These are phyloP conservation scores for Neurospora sp. DNA, from an alignment of 495 filamentous ascomycete genomes.

Conservation along the genomic window DNA sequence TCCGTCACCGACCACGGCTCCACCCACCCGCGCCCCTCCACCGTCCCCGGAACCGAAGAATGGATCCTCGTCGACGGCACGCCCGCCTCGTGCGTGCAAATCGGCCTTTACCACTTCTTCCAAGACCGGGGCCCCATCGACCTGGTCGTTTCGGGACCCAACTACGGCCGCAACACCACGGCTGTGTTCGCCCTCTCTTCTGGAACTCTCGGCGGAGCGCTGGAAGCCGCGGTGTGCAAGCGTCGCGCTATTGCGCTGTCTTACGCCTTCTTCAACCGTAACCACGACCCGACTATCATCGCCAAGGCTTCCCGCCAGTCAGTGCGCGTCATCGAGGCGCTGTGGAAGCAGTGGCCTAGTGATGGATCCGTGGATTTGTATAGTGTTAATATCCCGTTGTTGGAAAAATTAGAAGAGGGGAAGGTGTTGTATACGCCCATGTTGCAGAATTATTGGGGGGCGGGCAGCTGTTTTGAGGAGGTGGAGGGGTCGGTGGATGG, in stretches of 20 bases:
- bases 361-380: slow-evolving; percentile 65
- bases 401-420: slow-evolving; percentile 52
- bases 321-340: slow-evolving; percentile 65
- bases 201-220: slow-evolving; percentile 81
- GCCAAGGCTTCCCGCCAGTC: slow-evolving; percentile 57
- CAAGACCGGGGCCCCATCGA: slow-evolving; percentile 67
- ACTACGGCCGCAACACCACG: slow-evolving; percentile 91
- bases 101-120: slow-evolving; percentile 83
- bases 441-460: slow-evolving; percentile 78
- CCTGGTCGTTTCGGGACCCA: slow-evolving; percentile 81
- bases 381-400: slow-evolving; percentile 75
- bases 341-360: slow-evolving; percentile 62
- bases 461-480: slow-evolving; percentile 73
- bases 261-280: slow-evolving; percentile 75
- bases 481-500: slow-evolving; percentile 51
- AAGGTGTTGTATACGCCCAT: slow-evolving; percentile 72
- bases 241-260: slow-evolving; percentile 69
- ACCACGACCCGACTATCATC: slow-evolving; percentile 72
- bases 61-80: slow-evolving; percentile 90
- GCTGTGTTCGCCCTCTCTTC: slow-evolving; percentile 82
- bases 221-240: slow-evolving; percentile 84
- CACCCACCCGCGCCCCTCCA: slow-evolving; percentile 42
- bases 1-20: slow-evolving; percentile 41
- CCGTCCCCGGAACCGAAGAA: slow-evolving; percentile 58
- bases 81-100: slow-evolving; percentile 80